These are phyloP conservation scores for Colletotrichum sidae DNA, from an alignment of 2,329 filamentous ascomycete genomes.

Conservation along the genomic window DNA sequence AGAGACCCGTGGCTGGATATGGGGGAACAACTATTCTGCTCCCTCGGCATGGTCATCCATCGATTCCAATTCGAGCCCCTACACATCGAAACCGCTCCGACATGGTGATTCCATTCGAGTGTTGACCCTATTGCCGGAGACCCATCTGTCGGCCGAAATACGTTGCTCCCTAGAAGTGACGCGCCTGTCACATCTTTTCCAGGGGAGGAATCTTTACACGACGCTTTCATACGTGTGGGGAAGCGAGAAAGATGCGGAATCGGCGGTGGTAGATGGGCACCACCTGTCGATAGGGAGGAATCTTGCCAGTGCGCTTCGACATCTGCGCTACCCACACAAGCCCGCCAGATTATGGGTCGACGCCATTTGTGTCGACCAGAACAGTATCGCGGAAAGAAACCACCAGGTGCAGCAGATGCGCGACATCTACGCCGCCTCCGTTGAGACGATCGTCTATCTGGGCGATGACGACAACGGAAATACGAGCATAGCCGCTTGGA, in stretches of 20 bases:
- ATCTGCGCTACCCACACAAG: not conserved
- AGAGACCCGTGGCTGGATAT: no score
- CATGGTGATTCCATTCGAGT: no score
- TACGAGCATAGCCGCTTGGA: not conserved
- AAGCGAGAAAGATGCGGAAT: not conserved
- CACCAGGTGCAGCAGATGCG: conserved; percentile 14
- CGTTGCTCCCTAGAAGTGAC: no score
- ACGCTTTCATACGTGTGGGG: not conserved
- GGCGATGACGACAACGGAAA: not conserved
- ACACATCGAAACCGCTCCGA: no score
- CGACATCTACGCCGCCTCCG: not conserved
- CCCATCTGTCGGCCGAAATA: no score
- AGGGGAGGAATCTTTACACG: not conserved
- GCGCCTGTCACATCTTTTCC: no score
- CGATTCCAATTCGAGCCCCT: no score
- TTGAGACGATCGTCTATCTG: not conserved
- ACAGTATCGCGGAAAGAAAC: not conserved
- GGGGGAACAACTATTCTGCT: no score
- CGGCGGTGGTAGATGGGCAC: not conserved
- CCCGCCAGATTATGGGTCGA: not conserved
- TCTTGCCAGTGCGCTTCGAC: conserved; percentile 1
- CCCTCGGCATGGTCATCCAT: no score
- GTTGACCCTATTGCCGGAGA: no score
- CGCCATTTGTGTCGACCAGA: conserved; percentile 2
- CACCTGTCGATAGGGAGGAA: not conserved